Base-by-base conservation (phyloP, 1,139 yeast species). In the Debaryomyces coudertii region DNA sequence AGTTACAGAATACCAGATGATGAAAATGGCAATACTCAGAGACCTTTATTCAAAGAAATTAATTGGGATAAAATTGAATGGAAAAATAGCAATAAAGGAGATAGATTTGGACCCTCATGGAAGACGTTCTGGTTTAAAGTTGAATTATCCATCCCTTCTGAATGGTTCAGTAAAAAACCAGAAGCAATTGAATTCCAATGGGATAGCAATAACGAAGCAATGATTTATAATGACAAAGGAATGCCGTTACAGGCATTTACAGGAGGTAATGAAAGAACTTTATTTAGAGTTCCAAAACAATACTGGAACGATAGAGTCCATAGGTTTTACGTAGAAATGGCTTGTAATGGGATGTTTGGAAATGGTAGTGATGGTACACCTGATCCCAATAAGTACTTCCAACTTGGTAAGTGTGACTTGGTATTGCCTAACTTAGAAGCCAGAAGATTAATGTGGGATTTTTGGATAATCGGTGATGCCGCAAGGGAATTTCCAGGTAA, bases 261-360 rank as follows among this genome's bases (percentile, higher is more conserved):
- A 16, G 97, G 97, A 16, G 85, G 82, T 46, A 89, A 87, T 48
- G 95, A 90, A 53, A 79, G 97, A 56, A 80, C 78, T 14, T 85
- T 87, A 50, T 90, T 86, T 73, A 77, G 76, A 30, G 57, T 93
- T 39, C 95, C 97, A 1, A 58, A 70, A 18, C 68, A 68, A 16
- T 69, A 62, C 53, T 76, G 83, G 76, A 69, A 65, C 39, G 51
- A 65, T 11, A 68, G 69, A 6, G 59, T 66, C 31, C 74, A 73
- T 45, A 53, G 61, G 1, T 89, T 90, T 58, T 93, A 87, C 65
- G 71, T 93, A 47, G 99, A 93, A 64, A 85, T 90, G 60, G 89
- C 95, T 15, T 92, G 97, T 65, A 93, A 93, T 66, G 95, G 96
- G 18, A 90, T 93, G 95, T 87, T 87, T 65, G 99, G 99, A 25